Base-by-base conservation (phyloP, 2,329 filamentous ascomycete genomes). In the Nothophoma quercina region DNA sequence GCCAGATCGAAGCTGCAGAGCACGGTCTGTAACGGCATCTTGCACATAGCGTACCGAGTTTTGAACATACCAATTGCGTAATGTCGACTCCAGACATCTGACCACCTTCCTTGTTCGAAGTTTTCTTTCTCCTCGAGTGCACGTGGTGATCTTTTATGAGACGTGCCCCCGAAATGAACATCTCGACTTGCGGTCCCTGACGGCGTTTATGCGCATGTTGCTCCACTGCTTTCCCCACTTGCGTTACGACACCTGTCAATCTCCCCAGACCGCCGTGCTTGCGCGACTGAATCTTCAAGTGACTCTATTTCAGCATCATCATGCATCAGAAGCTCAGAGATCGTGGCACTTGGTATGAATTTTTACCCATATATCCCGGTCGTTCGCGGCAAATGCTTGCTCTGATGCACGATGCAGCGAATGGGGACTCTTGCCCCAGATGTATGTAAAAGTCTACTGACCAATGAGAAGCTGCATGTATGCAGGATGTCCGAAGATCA, bases 401-500 rank as follows among this genome's bases (percentile, higher is more conserved):
- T 36, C 21, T 47, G 36, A 52, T 38, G 43, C 35, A 43, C 46
- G 9, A 26, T 51, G 23, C 44, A 59, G 40, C 58, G 41, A 66
- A 63, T 66, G 18, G 51, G 62, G 52, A 38, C 16, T 28, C 12
- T 19, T 45, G 55, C 42, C 51, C 49, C 22, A 42, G 30, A 43
- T 41, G 43, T 46, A 30, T 48, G 54, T 33, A 49, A 45, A 51
- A 19, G 15, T 16, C 19, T 16, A 33, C n/a, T 15, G 35, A 10
- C 64, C 66, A 69, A 67, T 68, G 40, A 62, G 25, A 38, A 39
- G 30, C 22, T 23, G 34, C 16, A 10, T 19, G 40, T 28, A 59
- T 51, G 60, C 63, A 63, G 58, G 60, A 65, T 56, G 62, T 64
- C 46, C 29, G 66, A 64, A 59, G 62, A 60, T 61, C 40, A 55